Evolutionary conservation across 768 basidiomycete species (phyloP).

Genomic region (Boletus coccyginus): DNA sequence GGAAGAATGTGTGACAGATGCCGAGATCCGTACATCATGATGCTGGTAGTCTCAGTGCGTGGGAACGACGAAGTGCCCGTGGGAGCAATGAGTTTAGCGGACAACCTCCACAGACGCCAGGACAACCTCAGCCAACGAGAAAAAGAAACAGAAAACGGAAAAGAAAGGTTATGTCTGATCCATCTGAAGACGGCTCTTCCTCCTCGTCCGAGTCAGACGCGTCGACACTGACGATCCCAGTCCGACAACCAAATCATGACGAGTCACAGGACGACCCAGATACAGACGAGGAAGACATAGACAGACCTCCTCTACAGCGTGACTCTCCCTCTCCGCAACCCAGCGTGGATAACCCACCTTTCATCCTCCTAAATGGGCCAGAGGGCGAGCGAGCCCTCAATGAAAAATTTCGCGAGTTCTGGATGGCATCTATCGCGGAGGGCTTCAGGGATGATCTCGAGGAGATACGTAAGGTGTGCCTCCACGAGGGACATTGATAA

Average conservation of each 20-base stretch:
- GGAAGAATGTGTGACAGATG: too few relatives aligned
- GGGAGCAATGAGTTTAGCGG: too few relatives aligned
- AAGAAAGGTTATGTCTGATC: conserved; percentile 44
- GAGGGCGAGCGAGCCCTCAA: conserved; percentile 55
- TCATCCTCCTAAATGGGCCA: conserved; percentile 42
- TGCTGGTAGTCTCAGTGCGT: too few relatives aligned
- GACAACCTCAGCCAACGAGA: conserved; percentile 34
- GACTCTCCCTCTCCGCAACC: conserved; percentile 27
- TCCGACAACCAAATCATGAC: conserved; percentile 4
- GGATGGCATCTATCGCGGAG: conserved; percentile 82
- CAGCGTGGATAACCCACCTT: conserved; percentile 47
- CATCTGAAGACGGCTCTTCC: conserved; percentile 34
- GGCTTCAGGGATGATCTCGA: conserved; percentile 85
- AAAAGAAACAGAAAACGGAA: conserved; percentile 55
- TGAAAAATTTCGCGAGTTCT: conserved; percentile 75
- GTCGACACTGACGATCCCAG: conserved; percentile 12
- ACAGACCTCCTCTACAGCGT: conserved; percentile 8
- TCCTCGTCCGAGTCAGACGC: conserved; percentile 19
- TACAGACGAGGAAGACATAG: not conserved
- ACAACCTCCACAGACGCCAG: too few relatives aligned
- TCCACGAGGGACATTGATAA: not conserved
- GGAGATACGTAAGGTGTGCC: conserved; percentile 69
- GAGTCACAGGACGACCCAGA: conserved; percentile 5
- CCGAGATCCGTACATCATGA: too few relatives aligned
- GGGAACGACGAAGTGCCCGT: too few relatives aligned